phyloP scores from a whole-genome alignment of 352 stramenopile species.

The Globisporangium cystogenes region DNA sequence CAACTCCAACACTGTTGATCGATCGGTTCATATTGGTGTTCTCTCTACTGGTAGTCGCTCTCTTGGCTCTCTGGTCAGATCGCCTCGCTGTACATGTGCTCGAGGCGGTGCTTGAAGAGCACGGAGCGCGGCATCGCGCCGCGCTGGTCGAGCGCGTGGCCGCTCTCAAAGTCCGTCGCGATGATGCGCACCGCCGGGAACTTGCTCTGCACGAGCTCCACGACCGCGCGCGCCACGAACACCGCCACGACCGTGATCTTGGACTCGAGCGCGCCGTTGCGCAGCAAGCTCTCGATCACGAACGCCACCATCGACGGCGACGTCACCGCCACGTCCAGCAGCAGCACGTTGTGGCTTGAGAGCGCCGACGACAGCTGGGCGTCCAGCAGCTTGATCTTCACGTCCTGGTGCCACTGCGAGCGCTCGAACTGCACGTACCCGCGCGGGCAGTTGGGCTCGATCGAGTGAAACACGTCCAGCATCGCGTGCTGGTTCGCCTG shows the following conservation, averaged over 20 bases:
- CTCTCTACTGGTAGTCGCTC: neutral
- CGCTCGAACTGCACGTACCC: slow-evolving; percentile 17
- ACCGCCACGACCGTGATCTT: slow-evolving; percentile 13
- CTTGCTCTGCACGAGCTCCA: slow-evolving; percentile 7
- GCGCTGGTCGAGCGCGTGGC: neutral
- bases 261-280: slow-evolving; percentile 10
- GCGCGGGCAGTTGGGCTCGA: slow-evolving; percentile 23
- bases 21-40: neutral
- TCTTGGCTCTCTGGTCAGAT: neutral
- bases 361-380: slow-evolving; percentile 12
- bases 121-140: slow-evolving; percentile 6
- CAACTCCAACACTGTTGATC: too few relatives aligned
- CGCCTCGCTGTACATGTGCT: slow-evolving; percentile 5
- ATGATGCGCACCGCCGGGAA: slow-evolving; percentile 10
- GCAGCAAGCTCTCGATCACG: slow-evolving; percentile 10
- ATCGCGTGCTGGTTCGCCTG: slow-evolving; percentile 11
- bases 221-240: slow-evolving; percentile 9
- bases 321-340: slow-evolving; percentile 10
- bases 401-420: slow-evolving; percentile 14
- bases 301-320: slow-evolving; percentile 9
- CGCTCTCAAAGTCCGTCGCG: slow-evolving; percentile 10
- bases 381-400: slow-evolving; percentile 14
- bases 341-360: slow-evolving; percentile 10
- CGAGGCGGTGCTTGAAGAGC: slow-evolving; percentile 14
- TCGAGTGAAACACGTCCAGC: slow-evolving; percentile 20